Conservation (phyloP, 208 protist species). For the Phytomonas francai region DNA sequence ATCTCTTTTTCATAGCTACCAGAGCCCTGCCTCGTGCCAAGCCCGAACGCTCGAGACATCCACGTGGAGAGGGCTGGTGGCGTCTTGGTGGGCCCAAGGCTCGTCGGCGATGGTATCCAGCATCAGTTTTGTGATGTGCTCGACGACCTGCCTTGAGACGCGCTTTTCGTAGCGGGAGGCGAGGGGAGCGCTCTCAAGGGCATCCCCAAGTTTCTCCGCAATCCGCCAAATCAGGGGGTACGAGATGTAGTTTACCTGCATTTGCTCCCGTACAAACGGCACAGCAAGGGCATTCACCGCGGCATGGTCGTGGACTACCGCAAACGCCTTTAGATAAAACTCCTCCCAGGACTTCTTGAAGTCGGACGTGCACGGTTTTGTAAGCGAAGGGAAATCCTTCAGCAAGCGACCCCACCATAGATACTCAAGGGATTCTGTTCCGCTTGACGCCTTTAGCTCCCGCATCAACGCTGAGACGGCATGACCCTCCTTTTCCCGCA, state of each 20-base stretch:
- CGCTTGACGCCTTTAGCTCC: constrained; percentile 31
- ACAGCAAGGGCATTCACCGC: constrained; percentile 42
- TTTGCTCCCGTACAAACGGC: constrained; percentile 73
- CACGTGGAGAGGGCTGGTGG: constrained; percentile 62
- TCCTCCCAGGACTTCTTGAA: constrained; percentile 54
- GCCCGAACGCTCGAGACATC: constrained; percentile 80
- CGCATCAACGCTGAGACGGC: constrained; percentile 37
- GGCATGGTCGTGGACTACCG: constrained; percentile 63
- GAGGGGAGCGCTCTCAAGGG: constrained; percentile 32
- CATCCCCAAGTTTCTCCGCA: constrained; percentile 65
- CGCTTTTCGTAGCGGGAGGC: constrained; percentile 40
- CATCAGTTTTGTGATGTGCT: constrained; percentile 84
- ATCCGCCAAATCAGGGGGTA: constrained; percentile 84
- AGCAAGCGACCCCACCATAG: constrained; percentile 72
- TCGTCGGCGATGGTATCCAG: constrained; percentile 82
- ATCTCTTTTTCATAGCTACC: constrained; percentile 29
- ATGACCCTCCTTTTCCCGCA: constrained; percentile 23
- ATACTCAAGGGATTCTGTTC: constrained; percentile 23
- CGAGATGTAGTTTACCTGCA: constrained; percentile 73
- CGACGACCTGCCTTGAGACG: constrained; percentile 41
- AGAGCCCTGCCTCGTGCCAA: constrained; percentile 83
- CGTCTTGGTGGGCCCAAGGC: constrained; percentile 69
- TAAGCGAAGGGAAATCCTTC: constrained; percentile 72
- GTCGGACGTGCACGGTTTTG: constrained; percentile 47
- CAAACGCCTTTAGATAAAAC: constrained; percentile 62